These are phyloP conservation scores for Periconia sp. DNA, from an alignment of 2,329 filamentous ascomycete genomes.

Conservation along the genomic window DNA sequence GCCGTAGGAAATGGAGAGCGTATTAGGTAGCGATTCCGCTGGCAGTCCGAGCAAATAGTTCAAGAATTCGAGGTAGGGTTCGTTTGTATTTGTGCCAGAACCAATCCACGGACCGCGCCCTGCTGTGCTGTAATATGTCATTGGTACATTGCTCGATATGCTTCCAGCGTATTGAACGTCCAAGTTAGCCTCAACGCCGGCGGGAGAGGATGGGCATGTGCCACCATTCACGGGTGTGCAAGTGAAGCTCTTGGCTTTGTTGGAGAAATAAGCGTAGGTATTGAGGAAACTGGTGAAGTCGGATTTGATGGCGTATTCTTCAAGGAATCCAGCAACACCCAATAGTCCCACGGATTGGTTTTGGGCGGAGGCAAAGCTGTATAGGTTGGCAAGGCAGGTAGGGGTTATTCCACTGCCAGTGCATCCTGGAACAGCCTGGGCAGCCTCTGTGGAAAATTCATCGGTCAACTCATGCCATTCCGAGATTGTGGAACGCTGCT, in stretches of 20 bases:
- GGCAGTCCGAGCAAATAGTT: slow-evolving; percentile 55
- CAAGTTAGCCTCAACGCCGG: slow-evolving; percentile 60
- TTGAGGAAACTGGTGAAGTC: slow-evolving; percentile 61
- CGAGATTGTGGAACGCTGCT: slow-evolving; percentile 23
- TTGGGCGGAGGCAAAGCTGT: slow-evolving; percentile 54
- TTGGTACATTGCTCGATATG: slow-evolving; percentile 56
- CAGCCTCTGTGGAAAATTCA: slow-evolving; percentile 8
- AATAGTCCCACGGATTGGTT: slow-evolving; percentile 58
- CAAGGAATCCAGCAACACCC: slow-evolving; percentile 53
- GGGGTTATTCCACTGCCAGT: slow-evolving; percentile 25
- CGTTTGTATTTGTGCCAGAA: slow-evolving; percentile 59
- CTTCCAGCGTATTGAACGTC: slow-evolving; percentile 64
- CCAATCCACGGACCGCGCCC: slow-evolving; percentile 57
- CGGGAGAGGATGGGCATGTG: slow-evolving; percentile 50
- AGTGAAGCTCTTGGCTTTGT: slow-evolving; percentile 54
- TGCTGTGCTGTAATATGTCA: slow-evolving; percentile 62
- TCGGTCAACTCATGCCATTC: slow-evolving; percentile 21
- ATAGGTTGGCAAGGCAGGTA: slow-evolving; percentile 44
- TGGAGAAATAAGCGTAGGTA: slow-evolving; percentile 47
- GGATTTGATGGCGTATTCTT: slow-evolving; percentile 53
- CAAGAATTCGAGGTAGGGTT: slow-evolving; percentile 68
- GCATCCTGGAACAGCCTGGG: slow-evolving; percentile 15
- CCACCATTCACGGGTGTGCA: slow-evolving; percentile 61
- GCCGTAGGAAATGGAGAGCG: slow-evolving; percentile 67
- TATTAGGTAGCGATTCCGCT: slow-evolving; percentile 61